Conservation (phyloP, 805 yeast species). For the Candida maesae region DNA sequence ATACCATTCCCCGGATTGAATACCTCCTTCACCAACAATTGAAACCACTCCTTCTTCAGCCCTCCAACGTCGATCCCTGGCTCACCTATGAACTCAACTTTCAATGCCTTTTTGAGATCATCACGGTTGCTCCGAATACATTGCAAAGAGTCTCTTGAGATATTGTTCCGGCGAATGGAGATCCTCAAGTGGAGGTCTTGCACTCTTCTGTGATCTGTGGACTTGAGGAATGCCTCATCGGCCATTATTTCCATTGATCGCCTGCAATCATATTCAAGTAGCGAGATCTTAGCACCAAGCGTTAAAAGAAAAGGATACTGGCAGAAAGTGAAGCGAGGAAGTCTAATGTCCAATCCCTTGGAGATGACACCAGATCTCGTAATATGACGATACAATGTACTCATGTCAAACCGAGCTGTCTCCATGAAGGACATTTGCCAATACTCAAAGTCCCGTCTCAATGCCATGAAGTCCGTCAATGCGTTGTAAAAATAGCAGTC, state of each 20-base stretch:
- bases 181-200: slow-evolving; percentile 68
- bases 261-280: slow-evolving; percentile 78
- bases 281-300: slow-evolving; percentile 74
- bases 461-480: slow-evolving; percentile 73
- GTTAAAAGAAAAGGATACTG: slow-evolving; percentile 81
- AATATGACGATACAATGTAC: not conserved
- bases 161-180: slow-evolving; percentile 59
- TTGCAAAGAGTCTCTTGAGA: slow-evolving; percentile 72
- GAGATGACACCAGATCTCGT: slow-evolving; percentile 18
- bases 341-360: slow-evolving; percentile 11
- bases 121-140: slow-evolving; percentile 50
- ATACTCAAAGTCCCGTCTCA: slow-evolving; percentile 73
- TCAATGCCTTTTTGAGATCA: slow-evolving; percentile 69
- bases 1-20: slow-evolving; percentile 68
- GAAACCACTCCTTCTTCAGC: slow-evolving; percentile 89
- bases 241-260: slow-evolving; percentile 82
- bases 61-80: slow-evolving; percentile 98
- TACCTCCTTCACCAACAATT: slow-evolving; percentile 62
- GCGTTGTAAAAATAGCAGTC: slow-evolving; percentile 61
- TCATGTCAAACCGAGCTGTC: too few species aligned
- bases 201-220: slow-evolving; percentile 58
- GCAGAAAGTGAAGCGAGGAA: slow-evolving; percentile 56
- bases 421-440: slow-evolving; percentile 60
- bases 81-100: slow-evolving; percentile 79
- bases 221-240: slow-evolving; percentile 80